These are phyloP conservation scores for Cyberlindnera misumaiensis DNA, from an alignment of 805 yeast genomes.

Conservation along the genomic window DNA sequence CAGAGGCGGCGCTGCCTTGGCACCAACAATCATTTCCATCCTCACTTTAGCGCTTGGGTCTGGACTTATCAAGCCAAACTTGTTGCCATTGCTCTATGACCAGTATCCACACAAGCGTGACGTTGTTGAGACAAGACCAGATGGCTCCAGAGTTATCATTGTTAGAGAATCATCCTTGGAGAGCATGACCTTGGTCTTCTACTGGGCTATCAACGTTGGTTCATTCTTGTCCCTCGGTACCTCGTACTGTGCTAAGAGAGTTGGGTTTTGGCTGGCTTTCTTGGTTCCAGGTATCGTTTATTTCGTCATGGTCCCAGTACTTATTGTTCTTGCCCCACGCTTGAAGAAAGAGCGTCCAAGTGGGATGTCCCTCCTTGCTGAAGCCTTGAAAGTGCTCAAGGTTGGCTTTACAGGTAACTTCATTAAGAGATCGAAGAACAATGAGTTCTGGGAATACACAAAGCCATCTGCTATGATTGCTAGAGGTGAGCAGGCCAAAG, in stretches of 20 bases:
- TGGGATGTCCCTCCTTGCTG: constrained; percentile 36
- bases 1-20: constrained; percentile 44
- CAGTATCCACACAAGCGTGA: constrained; percentile 59
- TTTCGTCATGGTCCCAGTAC: constrained; percentile 42
- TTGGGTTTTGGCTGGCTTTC: constrained; percentile 72
- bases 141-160: constrained; percentile 61
- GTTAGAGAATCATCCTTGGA: constrained; percentile 70
- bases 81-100: constrained; percentile 68
- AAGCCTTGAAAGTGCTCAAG: constrained; percentile 33
- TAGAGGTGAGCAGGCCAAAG: constrained; percentile 24
- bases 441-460: constrained; percentile 47
- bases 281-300: constrained; percentile 63
- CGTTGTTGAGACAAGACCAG: constrained; percentile 46
- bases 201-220: constrained; percentile 71
- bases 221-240: constrained; percentile 72
- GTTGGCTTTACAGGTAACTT: constrained; percentile 38
- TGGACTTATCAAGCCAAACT: constrained; percentile 73
- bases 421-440: constrained; percentile 32
- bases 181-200: constrained; percentile 70
- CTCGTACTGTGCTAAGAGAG: constrained; percentile 57
- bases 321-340: constrained; percentile 27
- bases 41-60: constrained; percentile 65
- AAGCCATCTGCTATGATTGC: constrained; percentile 50
- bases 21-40: constrained; percentile 44
- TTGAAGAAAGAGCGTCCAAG: constrained; percentile 24